Percentiles rank a stretch among this genome's conserved stretches.
Evolutionary conservation across 2,329 filamentous ascomycete genomes (phyloP).

Genomic region (Elsinoe australis): DNA sequence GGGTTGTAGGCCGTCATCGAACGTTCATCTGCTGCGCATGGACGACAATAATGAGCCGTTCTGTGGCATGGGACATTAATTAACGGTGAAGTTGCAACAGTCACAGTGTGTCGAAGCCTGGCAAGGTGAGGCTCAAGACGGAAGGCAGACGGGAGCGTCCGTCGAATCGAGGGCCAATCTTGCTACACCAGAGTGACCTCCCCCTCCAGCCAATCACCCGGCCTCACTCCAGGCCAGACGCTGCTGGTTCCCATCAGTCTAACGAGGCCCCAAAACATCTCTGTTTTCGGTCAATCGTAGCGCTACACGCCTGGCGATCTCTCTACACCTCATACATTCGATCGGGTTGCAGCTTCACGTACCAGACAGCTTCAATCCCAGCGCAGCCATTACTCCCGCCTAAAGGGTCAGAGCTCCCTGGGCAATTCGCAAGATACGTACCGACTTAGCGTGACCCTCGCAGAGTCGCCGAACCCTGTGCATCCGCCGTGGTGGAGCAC

Average conservation of each 20-base stretch:
- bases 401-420: slow-evolving; percentile 1
- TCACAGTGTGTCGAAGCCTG: neutral
- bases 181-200: neutral
- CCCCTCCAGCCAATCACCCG: too few relatives aligned
- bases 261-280: slow-evolving; percentile 9
- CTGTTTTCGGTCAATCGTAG: slow-evolving; percentile 1
- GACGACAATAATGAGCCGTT: slow-evolving; percentile 15
- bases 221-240: neutral
- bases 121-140: slow-evolving; percentile 4
- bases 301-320: neutral
- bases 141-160: slow-evolving; percentile 9
- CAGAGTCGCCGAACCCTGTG: slow-evolving; percentile 15
- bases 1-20: neutral
- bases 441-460: slow-evolving; percentile 13
- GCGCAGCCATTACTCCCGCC: neutral
- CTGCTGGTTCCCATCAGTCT: neutral
- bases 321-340: neutral
- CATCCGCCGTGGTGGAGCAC: slow-evolving; percentile 15
- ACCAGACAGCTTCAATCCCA: neutral
- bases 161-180: neutral
- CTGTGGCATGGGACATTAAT: slow-evolving; percentile 12
- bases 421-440: slow-evolving; percentile 17
- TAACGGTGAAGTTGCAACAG: slow-evolving; percentile 13
- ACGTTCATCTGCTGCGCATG: slow-evolving; percentile 10
- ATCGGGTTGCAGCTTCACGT: neutral